Percentiles rank a stretch among this genome's conserved stretches.
These are phyloP conservation scores for Batkoa obscura DNA, from an alignment of 371 early-diverging fungal species.

Conservation along the genomic window DNA sequence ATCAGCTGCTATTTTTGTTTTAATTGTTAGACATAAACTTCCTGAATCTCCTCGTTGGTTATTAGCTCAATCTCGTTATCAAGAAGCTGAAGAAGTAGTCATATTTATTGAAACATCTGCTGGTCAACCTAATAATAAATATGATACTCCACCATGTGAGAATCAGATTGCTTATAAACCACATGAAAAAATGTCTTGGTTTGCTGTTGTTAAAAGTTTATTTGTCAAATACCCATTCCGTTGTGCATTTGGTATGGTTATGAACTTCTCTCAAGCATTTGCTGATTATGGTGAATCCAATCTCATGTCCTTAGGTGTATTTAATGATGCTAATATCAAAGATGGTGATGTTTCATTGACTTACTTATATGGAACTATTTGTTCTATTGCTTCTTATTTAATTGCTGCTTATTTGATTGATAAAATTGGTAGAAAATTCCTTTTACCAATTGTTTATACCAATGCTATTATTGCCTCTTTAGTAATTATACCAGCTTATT, in stretches of 20 bases:
- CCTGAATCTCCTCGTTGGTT: constrained; percentile 10
- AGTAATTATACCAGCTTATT: constrained; percentile 2
- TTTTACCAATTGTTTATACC: constrained; percentile 6
- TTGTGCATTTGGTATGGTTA: constrained; percentile 4
- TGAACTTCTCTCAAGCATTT: constrained; percentile 8
- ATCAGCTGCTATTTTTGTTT: not conserved
- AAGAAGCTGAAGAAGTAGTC: constrained; percentile 6
- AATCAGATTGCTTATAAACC: not conserved
- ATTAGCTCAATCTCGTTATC: constrained; percentile 4
- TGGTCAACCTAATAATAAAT: constrained; percentile 4
- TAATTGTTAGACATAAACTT: constrained; percentile 1
- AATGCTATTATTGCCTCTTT: constrained; percentile 3
- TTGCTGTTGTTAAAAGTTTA: not conserved
- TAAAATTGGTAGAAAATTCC: constrained; percentile 4
- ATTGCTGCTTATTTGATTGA: not conserved
- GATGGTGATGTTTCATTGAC: not conserved
- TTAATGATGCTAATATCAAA: constrained; percentile 2
- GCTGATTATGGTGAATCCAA: constrained; percentile 7
- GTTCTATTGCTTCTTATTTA: not conserved
- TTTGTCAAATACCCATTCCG: constrained; percentile 6
- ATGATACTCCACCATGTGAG: not conserved
- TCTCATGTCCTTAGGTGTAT: constrained; percentile 5
- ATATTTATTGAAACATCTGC: constrained; percentile 2
- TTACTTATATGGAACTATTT: constrained; percentile 1
- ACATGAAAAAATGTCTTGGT: not conserved